Percentiles rank a stretch among this genome's conserved stretches.
phyloP scores from a whole-genome alignment of 768 basidiomycete genomes.

The Suillus variegatus region DNA sequence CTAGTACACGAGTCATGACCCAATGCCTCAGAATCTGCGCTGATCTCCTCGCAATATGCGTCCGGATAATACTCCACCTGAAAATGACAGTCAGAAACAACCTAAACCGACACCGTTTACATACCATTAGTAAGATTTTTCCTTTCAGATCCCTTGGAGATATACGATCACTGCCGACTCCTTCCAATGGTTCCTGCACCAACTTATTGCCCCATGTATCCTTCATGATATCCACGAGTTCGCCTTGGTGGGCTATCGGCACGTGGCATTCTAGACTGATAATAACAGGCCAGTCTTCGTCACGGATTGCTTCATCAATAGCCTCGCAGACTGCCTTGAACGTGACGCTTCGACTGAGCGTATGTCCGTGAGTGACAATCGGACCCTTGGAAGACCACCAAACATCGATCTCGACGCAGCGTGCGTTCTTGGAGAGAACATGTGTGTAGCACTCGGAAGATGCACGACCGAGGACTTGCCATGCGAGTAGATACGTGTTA shows the following conservation, averaged over 20 bases:
- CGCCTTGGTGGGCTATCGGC: constrained; percentile 45
- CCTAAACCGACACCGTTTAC: not conserved
- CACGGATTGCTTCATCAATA: constrained; percentile 39
- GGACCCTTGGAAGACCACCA: constrained; percentile 58
- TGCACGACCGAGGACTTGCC: constrained; percentile 56
- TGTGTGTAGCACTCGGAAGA: constrained; percentile 57
- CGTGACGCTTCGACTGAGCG: constrained; percentile 52
- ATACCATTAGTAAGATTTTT: constrained; percentile 59
- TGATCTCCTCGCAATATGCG: constrained; percentile 15
- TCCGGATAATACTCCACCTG: constrained; percentile 58
- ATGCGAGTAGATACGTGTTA: constrained; percentile 63
- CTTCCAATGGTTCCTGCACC: constrained; percentile 40
- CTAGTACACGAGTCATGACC: not conserved
- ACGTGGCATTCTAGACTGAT: constrained; percentile 69
- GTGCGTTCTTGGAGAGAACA: constrained; percentile 50
- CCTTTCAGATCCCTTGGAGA: constrained; percentile 52
- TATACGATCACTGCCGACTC: constrained; percentile 36
- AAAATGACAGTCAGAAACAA: not conserved
- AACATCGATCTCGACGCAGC: constrained; percentile 70
- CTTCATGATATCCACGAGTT: constrained; percentile 54
- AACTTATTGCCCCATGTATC: constrained; percentile 54
- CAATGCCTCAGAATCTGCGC: constrained; percentile 9
- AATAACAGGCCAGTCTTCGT: constrained; percentile 55
- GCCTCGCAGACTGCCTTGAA: constrained; percentile 55
- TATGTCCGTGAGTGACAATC: constrained; percentile 63